Conservation (phyloP, 2,329 filamentous ascomycete genomes). For the Metarhizium guizhouense region DNA sequence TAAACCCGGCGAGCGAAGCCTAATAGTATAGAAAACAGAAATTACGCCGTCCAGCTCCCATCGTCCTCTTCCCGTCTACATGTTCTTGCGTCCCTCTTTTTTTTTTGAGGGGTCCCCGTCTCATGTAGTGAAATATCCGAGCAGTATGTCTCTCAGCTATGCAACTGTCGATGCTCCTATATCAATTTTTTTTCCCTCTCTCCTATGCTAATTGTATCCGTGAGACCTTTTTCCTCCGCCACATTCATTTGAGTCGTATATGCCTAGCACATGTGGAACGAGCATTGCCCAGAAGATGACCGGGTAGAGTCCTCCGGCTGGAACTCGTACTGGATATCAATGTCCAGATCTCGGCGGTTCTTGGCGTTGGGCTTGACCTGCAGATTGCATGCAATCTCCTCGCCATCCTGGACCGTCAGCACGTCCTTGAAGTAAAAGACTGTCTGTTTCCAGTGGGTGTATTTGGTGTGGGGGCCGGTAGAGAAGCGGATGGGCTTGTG, state of each 20-base stretch:
- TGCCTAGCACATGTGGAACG: constrained; percentile 69
- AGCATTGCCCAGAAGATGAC: constrained; percentile 57
- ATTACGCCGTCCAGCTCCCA: background rate
- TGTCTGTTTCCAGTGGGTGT: constrained; percentile 99
- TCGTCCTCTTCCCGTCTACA: background rate
- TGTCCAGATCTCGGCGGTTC: constrained; percentile 92
- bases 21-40: background rate
- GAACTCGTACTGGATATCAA: constrained; percentile 74
- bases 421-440: constrained; percentile 96
- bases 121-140: background rate
- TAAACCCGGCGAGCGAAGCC: background rate
- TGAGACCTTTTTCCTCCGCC: background rate
- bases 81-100: background rate
- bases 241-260: background rate
- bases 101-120: background rate
- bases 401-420: constrained; percentile 80
- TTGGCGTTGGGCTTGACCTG: constrained; percentile 83
- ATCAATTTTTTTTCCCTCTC: background rate
- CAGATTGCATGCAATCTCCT: constrained; percentile 65
- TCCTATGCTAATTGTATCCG: too few species aligned
- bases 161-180: background rate
- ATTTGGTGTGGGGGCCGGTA: constrained; percentile 95
- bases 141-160: background rate
- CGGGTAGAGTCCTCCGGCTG: constrained; percentile 67
- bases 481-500: constrained; percentile 97